Evolutionary conservation across 495 filamentous ascomycete species (phyloP), one percentile per base, ranked within the genome.

Genomic region (Amniculicola lignicola): DNA sequence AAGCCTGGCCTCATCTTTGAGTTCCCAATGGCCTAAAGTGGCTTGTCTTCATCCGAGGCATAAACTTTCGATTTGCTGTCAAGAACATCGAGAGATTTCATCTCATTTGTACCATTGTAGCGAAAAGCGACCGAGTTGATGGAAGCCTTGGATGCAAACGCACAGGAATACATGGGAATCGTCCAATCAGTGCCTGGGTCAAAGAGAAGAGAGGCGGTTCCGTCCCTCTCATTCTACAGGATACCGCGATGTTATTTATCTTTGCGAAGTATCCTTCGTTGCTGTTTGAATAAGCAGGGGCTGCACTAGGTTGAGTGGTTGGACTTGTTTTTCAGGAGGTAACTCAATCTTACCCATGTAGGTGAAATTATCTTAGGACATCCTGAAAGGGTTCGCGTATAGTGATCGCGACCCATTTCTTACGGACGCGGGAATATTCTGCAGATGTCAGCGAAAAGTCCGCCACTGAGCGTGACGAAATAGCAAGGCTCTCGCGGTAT

Each of bases 61-160:
- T 74, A 74, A 16, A 6, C 19, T 41, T 72, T 72, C 11, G 44
- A 16, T 7, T 50, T 29, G 47, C 72, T 64, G 16, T 60, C 25
- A 0, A 52, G 48, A 4, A 72, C 57, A 0, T 50, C 33, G 0
- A 75, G 61, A 4, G 23, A 49, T 12, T 40, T n/a, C 0, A 74
- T 58, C 4, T 29, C 48, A 28, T 60, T 51, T 2, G 69, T 71
- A 3, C 67, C 66, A 51, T 73, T 73, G 23, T 53, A 62, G 3
- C 31, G 23, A 61, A 78, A 73, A 7, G 54, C 27, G 7, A 74
- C 71, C 2, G 67, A 71, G 49, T 77, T 76, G 57, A 79, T 69
- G 10, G 59, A 65, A 10, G 75, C 74, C 40, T 69, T 71, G 10
- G 69, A 28, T 2, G 70, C 60, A 1, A 65, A 67, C 12, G 70